Percentiles rank a stretch among this genome's conserved stretches.
Evolutionary conservation across 306 rosid species (phyloP).

Genomic region (Cucumis sativus): Cucumber_9930_V3 NC_026656.2:22536501-22537000

Average conservation of each 20-base stretch:
- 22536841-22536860: not conserved
- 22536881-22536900: not conserved
- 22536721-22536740: too few relatives aligned
- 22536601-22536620: not conserved
- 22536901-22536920: not conserved
- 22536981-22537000: not conserved
- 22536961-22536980: not conserved
- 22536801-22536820: too few relatives aligned
- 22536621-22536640: not conserved
- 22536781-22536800: not conserved
- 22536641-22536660: not conserved
- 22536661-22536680: not conserved
- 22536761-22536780: too few relatives aligned
- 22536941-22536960: not conserved
- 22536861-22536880: not conserved
- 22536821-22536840: not conserved
- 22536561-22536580: not conserved
- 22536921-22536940: not conserved
- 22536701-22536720: too few relatives aligned
- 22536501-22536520: too few relatives aligned
- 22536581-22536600: not conserved
- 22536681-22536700: too few relatives aligned
- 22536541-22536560: too few relatives aligned
- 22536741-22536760: too few relatives aligned
- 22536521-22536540: too few relatives aligned